These are phyloP conservation scores for Mucor saturninus DNA, from an alignment of 371 early-diverging fungal species.

Conservation along the genomic window DNA sequence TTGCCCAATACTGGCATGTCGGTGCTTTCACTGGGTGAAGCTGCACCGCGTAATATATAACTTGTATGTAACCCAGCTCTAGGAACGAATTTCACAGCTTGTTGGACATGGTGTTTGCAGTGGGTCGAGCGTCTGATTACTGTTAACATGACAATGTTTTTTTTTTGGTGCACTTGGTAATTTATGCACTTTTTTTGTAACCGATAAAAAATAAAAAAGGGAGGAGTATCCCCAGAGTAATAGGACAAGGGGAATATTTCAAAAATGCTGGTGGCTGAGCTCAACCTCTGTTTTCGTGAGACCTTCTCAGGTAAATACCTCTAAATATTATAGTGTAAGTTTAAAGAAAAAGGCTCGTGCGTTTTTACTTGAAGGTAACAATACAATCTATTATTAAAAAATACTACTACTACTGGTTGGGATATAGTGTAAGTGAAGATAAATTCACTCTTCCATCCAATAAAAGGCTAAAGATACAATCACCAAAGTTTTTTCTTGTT, in stretches of 20 bases:
- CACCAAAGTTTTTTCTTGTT: too few species aligned
- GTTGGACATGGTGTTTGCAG: background rate
- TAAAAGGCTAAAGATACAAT: too few species aligned
- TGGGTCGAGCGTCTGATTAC: conserved; percentile 6
- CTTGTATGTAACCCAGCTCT: conserved; percentile 6
- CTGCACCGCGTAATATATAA: background rate
- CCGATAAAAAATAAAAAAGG: background rate
- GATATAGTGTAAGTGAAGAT: too few species aligned
- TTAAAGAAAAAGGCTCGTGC: background rate
- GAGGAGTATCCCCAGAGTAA: background rate
- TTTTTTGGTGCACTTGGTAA: background rate
- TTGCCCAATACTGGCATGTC: conserved; percentile 36
- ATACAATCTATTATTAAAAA: too few species aligned
- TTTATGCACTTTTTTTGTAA: conserved; percentile 1
- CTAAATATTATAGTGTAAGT: background rate
- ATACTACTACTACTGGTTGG: too few species aligned
- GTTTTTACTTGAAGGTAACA: background rate
- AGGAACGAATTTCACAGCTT: background rate
- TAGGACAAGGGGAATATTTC: conserved; percentile 12
- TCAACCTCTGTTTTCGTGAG: background rate
- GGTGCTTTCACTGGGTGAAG: conserved; percentile 5
- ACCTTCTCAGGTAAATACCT: too few species aligned
- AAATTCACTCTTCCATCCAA: too few species aligned
- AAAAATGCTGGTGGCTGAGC: conserved; percentile 5
- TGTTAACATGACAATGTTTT: background rate